Evolutionary conservation across 2,329 filamentous ascomycete species (phyloP).

Genomic region (Stromatinia cepivora): DNA sequence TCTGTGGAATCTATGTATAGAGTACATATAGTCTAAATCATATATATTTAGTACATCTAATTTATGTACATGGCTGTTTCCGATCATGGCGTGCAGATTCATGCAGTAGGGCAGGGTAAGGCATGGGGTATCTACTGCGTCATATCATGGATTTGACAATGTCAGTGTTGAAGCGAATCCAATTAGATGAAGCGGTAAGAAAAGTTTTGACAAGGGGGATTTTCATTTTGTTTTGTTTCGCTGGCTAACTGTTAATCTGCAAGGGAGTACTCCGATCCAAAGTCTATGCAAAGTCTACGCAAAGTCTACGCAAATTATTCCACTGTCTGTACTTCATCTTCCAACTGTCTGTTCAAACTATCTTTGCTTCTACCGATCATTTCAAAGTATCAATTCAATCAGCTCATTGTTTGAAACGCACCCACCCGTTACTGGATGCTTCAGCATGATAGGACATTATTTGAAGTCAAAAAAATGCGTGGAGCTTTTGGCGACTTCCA

Average conservation of each 20-base stretch:
- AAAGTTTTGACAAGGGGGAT: not conserved
- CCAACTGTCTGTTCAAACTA: not conserved
- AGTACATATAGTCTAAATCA: not conserved
- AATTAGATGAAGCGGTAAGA: not conserved
- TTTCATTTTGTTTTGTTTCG: not conserved
- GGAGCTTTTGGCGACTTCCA: too few relatives aligned
- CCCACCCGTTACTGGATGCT: not conserved
- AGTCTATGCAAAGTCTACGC: not conserved
- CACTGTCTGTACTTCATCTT: not conserved
- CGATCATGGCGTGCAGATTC: conserved; percentile 8
- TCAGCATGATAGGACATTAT: not conserved
- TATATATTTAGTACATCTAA: not conserved
- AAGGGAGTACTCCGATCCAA: not conserved
- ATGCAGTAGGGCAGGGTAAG: not conserved
- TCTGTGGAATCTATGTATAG: not conserved
- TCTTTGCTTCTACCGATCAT: not conserved
- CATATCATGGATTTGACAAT: not conserved
- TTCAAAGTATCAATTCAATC: not conserved
- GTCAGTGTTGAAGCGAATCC: not conserved
- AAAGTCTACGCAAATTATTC: not conserved
- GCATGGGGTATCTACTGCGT: not conserved
- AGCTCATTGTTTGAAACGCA: not conserved
- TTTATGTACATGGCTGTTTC: not conserved
- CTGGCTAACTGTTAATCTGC: too few relatives aligned
- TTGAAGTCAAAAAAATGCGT: not conserved